These are phyloP conservation scores for Trichosporon sp. DNA, from an alignment of 1,284 basidiomycete species.

Conservation along the genomic window DNA sequence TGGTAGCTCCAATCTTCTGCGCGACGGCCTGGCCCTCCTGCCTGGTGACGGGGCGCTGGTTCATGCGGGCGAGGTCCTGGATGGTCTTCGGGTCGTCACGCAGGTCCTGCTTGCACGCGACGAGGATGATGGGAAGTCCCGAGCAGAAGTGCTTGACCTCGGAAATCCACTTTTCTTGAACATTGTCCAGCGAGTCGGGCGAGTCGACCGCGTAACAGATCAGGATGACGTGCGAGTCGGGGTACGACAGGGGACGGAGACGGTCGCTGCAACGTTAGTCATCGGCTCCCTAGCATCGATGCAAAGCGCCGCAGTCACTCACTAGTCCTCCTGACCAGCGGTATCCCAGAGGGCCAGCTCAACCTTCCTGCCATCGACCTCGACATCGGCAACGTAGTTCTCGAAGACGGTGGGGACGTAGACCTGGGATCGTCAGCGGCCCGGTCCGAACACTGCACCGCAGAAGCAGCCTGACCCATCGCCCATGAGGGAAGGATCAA, in stretches of 20 bases:
- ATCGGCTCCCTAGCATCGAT: not conserved
- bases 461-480: not conserved
- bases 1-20: constrained; percentile 80
- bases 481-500: not conserved
- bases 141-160: constrained; percentile 91
- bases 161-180: constrained; percentile 96
- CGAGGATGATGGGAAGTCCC: constrained; percentile 79
- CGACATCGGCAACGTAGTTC: constrained; percentile 76
- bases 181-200: constrained; percentile 88
- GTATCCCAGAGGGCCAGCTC: constrained; percentile 95
- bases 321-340: constrained; percentile 76
- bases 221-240: constrained; percentile 87
- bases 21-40: constrained; percentile 74
- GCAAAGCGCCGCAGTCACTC: constrained; percentile 22
- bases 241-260: constrained; percentile 83
- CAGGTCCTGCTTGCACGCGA: constrained; percentile 89
- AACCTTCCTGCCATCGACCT: constrained; percentile 85
- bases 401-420: constrained; percentile 92
- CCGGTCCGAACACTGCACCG: not conserved
- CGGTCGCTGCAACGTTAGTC: constrained; percentile 59
- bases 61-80: constrained; percentile 74
- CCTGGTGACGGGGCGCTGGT: constrained; percentile 71
- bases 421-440: constrained; percentile 55
- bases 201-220: constrained; percentile 92
- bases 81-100: constrained; percentile 72